A percentile compares a stretch with the other conserved stretches of the same genome.
These are phyloP conservation scores for Phlebiopsis gigantea DNA, from an alignment of 768 basidiomycete genomes.

Conservation along the genomic window DNA sequence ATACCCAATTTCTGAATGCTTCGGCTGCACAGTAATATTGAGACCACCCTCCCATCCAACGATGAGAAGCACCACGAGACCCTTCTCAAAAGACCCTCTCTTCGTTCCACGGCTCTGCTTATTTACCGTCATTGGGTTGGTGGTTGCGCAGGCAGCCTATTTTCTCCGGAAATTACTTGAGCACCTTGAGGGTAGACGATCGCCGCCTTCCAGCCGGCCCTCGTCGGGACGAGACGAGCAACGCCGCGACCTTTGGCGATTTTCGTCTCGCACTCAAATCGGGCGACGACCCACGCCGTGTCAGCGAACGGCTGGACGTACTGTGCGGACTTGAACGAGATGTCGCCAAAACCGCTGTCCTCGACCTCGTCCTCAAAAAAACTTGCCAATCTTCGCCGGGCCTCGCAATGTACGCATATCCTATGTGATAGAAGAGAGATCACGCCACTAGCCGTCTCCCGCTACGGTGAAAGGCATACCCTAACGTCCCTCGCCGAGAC, in stretches of 20 bases:
- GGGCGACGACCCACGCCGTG: no score
- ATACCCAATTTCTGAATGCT: slow-evolving; percentile 49
- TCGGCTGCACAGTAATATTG: slow-evolving; percentile 54
- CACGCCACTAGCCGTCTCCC: slow-evolving; percentile 29
- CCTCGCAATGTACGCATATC: slow-evolving; percentile 45
- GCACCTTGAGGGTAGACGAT: no score
- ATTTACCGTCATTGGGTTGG: slow-evolving; percentile 35
- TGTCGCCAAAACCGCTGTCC: slow-evolving; percentile 7
- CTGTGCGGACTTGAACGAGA: slow-evolving; percentile 14
- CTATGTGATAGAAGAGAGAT: slow-evolving; percentile 37
- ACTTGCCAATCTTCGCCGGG: slow-evolving; percentile 27
- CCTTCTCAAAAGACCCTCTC: slow-evolving; percentile 35
- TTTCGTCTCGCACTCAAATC: slow-evolving; percentile 38
- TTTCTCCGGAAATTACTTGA: slow-evolving; percentile 41
- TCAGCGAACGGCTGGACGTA: slow-evolving; percentile 19
- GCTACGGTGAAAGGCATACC: slow-evolving; percentile 30
- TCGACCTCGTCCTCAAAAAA: slow-evolving; percentile 23
- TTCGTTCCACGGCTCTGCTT: slow-evolving; percentile 34
- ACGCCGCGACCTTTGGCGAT: slow-evolving; percentile 35
- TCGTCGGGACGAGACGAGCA: slow-evolving; percentile 39
- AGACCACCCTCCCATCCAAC: slow-evolving; percentile 52
- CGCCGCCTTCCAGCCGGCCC: slow-evolving; percentile 42
- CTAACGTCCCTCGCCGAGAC: slow-evolving; percentile 29
- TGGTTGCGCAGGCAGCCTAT: slow-evolving; percentile 29
- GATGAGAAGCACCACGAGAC: slow-evolving; percentile 49